Evolutionary conservation across 1,139 yeast species (phyloP).

Genomic region (Taiozyma sp.): DNA sequence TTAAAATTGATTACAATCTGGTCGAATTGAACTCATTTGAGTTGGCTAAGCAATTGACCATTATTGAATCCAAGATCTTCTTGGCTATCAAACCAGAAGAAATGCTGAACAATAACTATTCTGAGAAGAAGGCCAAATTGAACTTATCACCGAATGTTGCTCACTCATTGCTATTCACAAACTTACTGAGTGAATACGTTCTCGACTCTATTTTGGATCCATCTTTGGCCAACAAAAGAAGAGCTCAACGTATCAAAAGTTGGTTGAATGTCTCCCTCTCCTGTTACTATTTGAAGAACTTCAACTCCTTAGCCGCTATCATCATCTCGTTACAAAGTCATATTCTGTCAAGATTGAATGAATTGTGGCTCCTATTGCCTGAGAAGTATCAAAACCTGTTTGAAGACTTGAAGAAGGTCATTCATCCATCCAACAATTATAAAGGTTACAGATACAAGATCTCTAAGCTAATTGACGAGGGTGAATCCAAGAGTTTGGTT

Average conservation of each 20-base stretch:
- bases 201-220: slow-evolving; percentile 71
- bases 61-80: slow-evolving; percentile 73
- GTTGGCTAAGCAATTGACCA: slow-evolving; percentile 78
- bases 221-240: slow-evolving; percentile 29
- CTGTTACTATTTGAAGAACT: slow-evolving; percentile 76
- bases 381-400: slow-evolving; percentile 63
- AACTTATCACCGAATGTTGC: slow-evolving; percentile 72
- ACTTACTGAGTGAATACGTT: slow-evolving; percentile 77
- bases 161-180: slow-evolving; percentile 67
- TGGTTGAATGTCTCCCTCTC: slow-evolving; percentile 87
- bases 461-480: slow-evolving; percentile 45
- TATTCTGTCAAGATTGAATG: slow-evolving; percentile 62
- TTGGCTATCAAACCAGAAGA: slow-evolving; percentile 68
- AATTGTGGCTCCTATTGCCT: slow-evolving; percentile 62
- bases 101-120: slow-evolving; percentile 67
- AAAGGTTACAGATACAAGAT: slow-evolving; percentile 67
- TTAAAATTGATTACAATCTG: slow-evolving; percentile 37
- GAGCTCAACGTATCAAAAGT: slow-evolving; percentile 51
- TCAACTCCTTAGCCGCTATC: slow-evolving; percentile 85
- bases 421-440: slow-evolving; percentile 84
- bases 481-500: slow-evolving; percentile 46
- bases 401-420: slow-evolving; percentile 62
- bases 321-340: slow-evolving; percentile 83
- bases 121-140: slow-evolving; percentile 57
- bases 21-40: slow-evolving; percentile 76